Evolutionary conservation across 1,139 yeast species (phyloP).

Genomic region (Yamadazyma diospyri): DNA sequence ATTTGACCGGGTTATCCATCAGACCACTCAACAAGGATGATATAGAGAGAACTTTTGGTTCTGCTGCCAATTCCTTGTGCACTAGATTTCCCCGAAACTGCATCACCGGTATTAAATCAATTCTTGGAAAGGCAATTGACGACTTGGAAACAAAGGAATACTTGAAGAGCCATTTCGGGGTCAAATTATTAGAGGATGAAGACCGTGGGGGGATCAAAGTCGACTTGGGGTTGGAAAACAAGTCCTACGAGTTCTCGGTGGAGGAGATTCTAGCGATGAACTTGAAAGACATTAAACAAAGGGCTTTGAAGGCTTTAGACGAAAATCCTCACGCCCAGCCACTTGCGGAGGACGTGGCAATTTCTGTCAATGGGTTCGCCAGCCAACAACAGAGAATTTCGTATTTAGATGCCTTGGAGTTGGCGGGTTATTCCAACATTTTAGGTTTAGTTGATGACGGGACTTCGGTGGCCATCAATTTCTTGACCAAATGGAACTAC

Average conservation of each 20-base stretch:
- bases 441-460: constrained; percentile 84
- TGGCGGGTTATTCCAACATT: constrained; percentile 62
- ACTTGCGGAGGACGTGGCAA: constrained; percentile 59
- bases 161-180: constrained; percentile 57
- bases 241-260: constrained; percentile 37
- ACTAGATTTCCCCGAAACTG: constrained; percentile 75
- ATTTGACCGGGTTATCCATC: constrained; percentile 72
- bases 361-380: constrained; percentile 77
- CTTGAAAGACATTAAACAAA: constrained; percentile 57
- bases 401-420: constrained; percentile 64
- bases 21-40: constrained; percentile 41
- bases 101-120: constrained; percentile 60
- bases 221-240: constrained; percentile 45
- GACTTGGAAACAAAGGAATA: constrained; percentile 45
- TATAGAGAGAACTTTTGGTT: constrained; percentile 75
- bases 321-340: constrained; percentile 27
- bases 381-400: constrained; percentile 66
- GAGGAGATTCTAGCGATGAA: constrained; percentile 89
- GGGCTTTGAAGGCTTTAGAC: constrained; percentile 54
- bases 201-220: constrained; percentile 52
- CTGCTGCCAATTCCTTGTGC: constrained; percentile 66
- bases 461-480: constrained; percentile 82
- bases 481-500: constrained; percentile 49
- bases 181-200: constrained; percentile 40
- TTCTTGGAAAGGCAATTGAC: constrained; percentile 63